These are phyloP conservation scores for Henckelia pumila DNA, from an alignment of 257 asterid species.

Conservation along the genomic window DNA sequence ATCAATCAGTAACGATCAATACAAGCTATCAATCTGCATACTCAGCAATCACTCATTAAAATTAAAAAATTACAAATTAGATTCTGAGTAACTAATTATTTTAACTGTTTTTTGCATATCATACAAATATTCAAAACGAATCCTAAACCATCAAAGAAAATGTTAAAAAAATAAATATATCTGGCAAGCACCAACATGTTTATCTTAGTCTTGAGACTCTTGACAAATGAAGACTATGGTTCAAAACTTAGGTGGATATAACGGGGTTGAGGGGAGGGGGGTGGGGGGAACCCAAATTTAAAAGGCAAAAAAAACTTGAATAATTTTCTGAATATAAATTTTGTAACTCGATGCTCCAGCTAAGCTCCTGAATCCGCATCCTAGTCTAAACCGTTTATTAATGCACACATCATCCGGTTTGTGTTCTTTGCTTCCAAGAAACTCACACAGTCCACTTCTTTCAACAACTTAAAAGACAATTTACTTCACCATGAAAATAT, in stretches of 20 bases:
- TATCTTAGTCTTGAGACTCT: neutral
- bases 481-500: neutral
- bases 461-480: neutral
- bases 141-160: too few relatives aligned
- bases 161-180: too few relatives aligned
- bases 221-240: neutral
- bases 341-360: too few relatives aligned
- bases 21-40: conserved; percentile 12
- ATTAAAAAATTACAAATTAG: neutral
- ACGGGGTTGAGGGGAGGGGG: too few relatives aligned
- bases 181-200: neutral
- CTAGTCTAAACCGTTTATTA: neutral
- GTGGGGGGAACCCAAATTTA: neutral
- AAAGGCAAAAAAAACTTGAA: too few relatives aligned
- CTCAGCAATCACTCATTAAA: neutral
- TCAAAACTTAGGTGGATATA: too few relatives aligned
- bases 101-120: too few relatives aligned
- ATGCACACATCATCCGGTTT: neutral
- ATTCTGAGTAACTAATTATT: neutral
- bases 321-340: too few relatives aligned
- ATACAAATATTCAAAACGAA: too few relatives aligned
- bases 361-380: neutral
- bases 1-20: conserved; percentile 12
- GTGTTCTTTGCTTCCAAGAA: neutral
- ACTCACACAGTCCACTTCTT: neutral